Conservation (phyloP, 1,284 basidiomycete species). For the Naganishia cerealis region DNA sequence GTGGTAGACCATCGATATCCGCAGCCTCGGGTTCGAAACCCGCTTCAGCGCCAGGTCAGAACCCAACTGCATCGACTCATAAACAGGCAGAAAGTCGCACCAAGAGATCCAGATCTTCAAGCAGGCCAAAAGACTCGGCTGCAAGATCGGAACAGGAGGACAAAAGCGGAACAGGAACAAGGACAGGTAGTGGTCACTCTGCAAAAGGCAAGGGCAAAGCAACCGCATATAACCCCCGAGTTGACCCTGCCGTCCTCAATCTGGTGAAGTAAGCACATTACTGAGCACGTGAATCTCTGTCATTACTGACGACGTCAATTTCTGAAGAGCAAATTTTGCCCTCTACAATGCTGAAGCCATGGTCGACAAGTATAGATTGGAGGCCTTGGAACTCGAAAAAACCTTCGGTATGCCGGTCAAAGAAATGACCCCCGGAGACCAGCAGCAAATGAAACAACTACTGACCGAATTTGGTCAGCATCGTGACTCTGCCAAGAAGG, state of each 20-base stretch:
- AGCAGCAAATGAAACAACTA: neutral
- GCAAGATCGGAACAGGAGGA: constrained; percentile 7
- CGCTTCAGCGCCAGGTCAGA: neutral
- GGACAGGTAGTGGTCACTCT: constrained; percentile 18
- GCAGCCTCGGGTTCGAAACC: neutral
- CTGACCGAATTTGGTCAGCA: constrained; percentile 21
- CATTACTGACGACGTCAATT: neutral
- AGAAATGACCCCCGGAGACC: constrained; percentile 17
- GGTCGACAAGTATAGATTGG: constrained; percentile 17
- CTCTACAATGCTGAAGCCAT: constrained; percentile 27
- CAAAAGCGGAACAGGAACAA: neutral
- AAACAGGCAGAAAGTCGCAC: constrained; percentile 1
- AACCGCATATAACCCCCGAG: constrained; percentile 6
- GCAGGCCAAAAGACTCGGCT: neutral
- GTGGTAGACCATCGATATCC: neutral
- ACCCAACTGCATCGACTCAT: neutral
- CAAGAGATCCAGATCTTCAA: neutral
- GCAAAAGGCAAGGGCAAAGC: constrained; percentile 15
- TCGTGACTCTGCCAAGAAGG: constrained; percentile 12
- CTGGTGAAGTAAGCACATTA: constrained; percentile 15
- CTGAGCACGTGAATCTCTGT: too few species aligned
- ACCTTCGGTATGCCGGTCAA: neutral
- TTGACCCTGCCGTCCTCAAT: constrained; percentile 22
- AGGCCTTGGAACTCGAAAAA: constrained; percentile 18
- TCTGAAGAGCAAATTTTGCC: constrained; percentile 3